phyloP scores from a whole-genome alignment of 768 basidiomycete genomes.

The Auriculariales sp. region DNA sequence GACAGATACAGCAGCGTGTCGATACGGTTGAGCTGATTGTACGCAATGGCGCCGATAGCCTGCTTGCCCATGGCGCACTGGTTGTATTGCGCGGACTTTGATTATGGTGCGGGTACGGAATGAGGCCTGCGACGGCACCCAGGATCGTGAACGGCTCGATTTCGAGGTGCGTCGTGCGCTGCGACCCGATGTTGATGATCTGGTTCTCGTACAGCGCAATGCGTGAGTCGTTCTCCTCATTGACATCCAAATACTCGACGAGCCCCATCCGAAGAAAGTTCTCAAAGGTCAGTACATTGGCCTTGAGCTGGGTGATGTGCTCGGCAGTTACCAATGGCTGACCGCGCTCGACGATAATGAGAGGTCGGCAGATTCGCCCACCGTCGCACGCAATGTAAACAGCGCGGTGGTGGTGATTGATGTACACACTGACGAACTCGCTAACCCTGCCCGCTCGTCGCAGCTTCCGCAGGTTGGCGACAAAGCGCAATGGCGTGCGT shows the following conservation, averaged over 20 bases:
- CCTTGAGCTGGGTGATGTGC: slow-evolving; percentile 73
- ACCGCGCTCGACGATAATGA: slow-evolving; percentile 87
- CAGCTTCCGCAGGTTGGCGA: slow-evolving; percentile 79
- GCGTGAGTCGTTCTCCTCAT: slow-evolving; percentile 96
- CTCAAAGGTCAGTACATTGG: slow-evolving; percentile 69
- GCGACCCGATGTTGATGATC: slow-evolving; percentile 39
- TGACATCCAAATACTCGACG: slow-evolving; percentile 96
- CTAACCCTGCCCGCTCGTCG: slow-evolving; percentile 84
- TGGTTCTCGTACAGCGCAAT: slow-evolving; percentile 89
- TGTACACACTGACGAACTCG: slow-evolving; percentile 93
- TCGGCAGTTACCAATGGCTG: slow-evolving; percentile 60
- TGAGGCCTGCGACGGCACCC: slow-evolving; percentile 94
- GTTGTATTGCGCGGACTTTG: slow-evolving; percentile 97
- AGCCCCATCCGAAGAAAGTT: slow-evolving; percentile 87
- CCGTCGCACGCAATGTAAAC: slow-evolving; percentile 97
- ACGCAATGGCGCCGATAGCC: slow-evolving; percentile 95
- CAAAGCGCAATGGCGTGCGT: slow-evolving; percentile 70
- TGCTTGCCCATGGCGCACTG: slow-evolving; percentile 99
- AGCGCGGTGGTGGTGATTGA: slow-evolving; percentile 86
- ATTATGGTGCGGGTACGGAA: slow-evolving; percentile 98
- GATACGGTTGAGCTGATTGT: slow-evolving; percentile 94
- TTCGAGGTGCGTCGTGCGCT: slow-evolving; percentile 79
- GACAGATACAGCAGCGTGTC: slow-evolving; percentile 96
- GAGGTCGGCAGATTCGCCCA: slow-evolving; percentile 90
- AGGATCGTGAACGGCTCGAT: slow-evolving; percentile 97